Evolutionary conservation across 257 asterid genomes (phyloP), one percentile per base, ranked within the genome.

Genomic region (Datura wrightii): DNA sequence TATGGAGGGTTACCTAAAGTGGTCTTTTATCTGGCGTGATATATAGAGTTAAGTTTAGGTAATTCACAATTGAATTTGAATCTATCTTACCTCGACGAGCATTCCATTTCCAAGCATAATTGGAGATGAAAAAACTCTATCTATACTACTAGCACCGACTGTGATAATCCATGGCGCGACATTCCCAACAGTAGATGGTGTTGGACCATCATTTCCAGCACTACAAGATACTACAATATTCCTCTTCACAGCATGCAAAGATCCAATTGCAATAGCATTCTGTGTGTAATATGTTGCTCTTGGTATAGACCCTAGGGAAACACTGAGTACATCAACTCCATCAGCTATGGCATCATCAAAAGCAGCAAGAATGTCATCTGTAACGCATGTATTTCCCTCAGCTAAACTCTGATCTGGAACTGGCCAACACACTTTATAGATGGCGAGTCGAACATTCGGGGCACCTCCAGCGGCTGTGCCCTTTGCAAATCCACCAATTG

Each of bases 391-490:
- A 81, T 53, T 63, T 41, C 80, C 88, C 3, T 62, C 86, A 6
- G 69, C 79, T 15, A 42, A 46, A 1, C 74, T 44, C 42, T 59
- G 10, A 48, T 67, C 37, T 1, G 90, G 90, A 42, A 80, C 11
- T 0, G 85, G 79, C 93, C 93, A 91, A 18, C 93, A 91, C 18
- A 88, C 92, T 56, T 88, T 88, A 83, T 91, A 89, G 54, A 85
- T 85, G 59, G 91, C 89, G 0, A 89, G 76, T 3, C 92, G 92
- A 41, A 82, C 90, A 0, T 83, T 87, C 2, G 90, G 92, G 1
- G 92, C 93, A n/a, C 93, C 42, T 0, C 93, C 93, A 0, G 88
- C 53, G 14, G 90, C 93, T 0, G 83, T 88, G 69, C 92, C 94
- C 0, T 36, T 37, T 53, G 88, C 92, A 11, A 89, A 84, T 2